Evolutionary conservation across 2,329 filamentous ascomycete genomes (phyloP).

Genomic region (Dothideomycetes sp.): DNA sequence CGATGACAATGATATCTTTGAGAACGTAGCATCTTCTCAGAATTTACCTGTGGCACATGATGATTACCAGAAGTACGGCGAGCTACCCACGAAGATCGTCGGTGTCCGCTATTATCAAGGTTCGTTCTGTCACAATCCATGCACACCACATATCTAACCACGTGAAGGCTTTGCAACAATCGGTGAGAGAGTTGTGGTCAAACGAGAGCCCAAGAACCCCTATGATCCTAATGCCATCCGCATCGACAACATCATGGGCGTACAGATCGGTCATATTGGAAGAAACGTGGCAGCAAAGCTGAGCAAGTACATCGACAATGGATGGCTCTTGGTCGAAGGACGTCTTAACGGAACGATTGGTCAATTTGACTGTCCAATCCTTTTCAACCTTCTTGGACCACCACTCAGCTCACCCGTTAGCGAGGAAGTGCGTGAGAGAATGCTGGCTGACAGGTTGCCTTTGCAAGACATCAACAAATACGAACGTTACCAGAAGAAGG

Average conservation of each 20-base stretch:
- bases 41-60: conserved; percentile 16
- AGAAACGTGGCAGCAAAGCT: conserved; percentile 59
- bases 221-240: conserved; percentile 38
- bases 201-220: conserved; percentile 57
- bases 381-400: conserved; percentile 60
- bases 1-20: conserved; percentile 21
- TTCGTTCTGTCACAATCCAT: conserved; percentile 20
- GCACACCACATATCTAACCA: neutral
- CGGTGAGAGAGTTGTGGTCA: conserved; percentile 49
- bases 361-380: conserved; percentile 62
- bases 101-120: conserved; percentile 56
- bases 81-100: conserved; percentile 47
- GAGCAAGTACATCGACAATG: conserved; percentile 57
- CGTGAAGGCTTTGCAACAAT: conserved; percentile 5
- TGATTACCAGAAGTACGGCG: conserved; percentile 25
- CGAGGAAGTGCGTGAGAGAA: conserved; percentile 24
- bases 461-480: conserved; percentile 35
- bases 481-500: conserved; percentile 28
- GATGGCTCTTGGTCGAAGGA: conserved; percentile 57
- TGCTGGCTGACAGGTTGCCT: conserved; percentile 59
- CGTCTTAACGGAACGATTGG: conserved; percentile 58
- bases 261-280: conserved; percentile 73
- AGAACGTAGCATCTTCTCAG: conserved; percentile 24
- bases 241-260: conserved; percentile 64
- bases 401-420: conserved; percentile 40